A percentile compares a stretch with the other conserved stretches of the same genome.
phyloP scores from a whole-genome alignment of 1,284 basidiomycete species.

The Ustilago vetiveriae region DNA sequence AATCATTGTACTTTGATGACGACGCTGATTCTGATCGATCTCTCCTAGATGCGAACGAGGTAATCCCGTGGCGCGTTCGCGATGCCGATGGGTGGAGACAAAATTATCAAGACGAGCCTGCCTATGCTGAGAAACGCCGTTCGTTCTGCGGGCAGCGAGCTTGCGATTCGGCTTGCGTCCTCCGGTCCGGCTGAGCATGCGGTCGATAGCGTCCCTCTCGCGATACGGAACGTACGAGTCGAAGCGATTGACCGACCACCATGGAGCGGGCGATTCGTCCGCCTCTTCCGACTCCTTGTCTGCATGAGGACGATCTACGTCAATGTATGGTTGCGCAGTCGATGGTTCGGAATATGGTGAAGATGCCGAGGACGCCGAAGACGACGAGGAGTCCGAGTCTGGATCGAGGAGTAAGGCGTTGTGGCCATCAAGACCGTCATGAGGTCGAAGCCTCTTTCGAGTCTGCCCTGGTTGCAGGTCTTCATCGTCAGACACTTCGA shows the following conservation, averaged over 20 bases:
- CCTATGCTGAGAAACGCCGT: not conserved
- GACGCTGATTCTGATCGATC: conserved; percentile 27
- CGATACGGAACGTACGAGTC: conserved; percentile 21
- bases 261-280: conserved; percentile 19
- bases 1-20: not conserved
- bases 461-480: conserved; percentile 52
- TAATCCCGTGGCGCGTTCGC: not conserved
- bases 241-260: conserved; percentile 37
- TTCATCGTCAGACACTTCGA: conserved; percentile 9
- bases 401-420: conserved; percentile 41
- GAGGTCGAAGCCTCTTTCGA: conserved; percentile 37
- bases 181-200: conserved; percentile 54
- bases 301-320: not conserved
- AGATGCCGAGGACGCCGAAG: conserved; percentile 19
- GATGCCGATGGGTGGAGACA: conserved; percentile 14
- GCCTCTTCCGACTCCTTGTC: conserved; percentile 18
- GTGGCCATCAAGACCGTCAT: conserved; percentile 22
- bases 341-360: conserved; percentile 12
- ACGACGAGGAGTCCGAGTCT: conserved; percentile 40
- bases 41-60: conserved; percentile 22
- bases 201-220: conserved; percentile 55
- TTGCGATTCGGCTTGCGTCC: conserved; percentile 22
- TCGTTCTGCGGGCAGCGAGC: not conserved
- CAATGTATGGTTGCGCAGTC: not conserved
- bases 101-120: conserved; percentile 37